Percentiles rank a stretch among this genome's conserved stretches.
Conservation (phyloP, 2,329 filamentous ascomycete species). For the Cladosporium sp. region DNA sequence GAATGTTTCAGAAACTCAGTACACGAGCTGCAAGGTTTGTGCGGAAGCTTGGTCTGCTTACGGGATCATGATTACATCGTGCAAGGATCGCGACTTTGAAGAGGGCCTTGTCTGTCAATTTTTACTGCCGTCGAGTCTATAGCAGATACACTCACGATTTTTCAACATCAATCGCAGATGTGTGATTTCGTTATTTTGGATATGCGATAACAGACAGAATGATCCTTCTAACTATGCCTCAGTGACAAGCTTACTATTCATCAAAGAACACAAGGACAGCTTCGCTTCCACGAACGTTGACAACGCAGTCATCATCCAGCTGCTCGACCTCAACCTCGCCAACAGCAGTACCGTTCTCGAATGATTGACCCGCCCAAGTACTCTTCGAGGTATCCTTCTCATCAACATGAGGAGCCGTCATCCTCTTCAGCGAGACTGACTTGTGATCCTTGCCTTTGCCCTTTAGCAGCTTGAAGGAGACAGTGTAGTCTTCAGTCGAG, state of each 20-base stretch:
- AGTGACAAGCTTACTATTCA: background rate
- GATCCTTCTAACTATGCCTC: background rate
- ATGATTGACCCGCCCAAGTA: constrained; percentile 36
- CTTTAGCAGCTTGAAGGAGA: constrained; percentile 23
- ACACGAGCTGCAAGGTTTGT: too few relatives aligned
- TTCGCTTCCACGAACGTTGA: constrained; percentile 34
- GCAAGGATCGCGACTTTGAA: too few relatives aligned
- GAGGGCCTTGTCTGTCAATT: too few relatives aligned
- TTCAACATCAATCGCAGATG: too few relatives aligned
- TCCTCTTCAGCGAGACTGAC: constrained; percentile 29
- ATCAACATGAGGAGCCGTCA: constrained; percentile 33
- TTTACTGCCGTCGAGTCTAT: too few relatives aligned
- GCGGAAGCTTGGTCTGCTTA: too few relatives aligned
- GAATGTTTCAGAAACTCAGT: too few relatives aligned
- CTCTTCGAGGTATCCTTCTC: constrained; percentile 31
- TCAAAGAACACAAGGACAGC: constrained; percentile 35
- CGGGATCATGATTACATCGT: too few relatives aligned
- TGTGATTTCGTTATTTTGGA: too few relatives aligned
- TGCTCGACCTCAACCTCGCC: constrained; percentile 28
- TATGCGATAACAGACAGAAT: background rate
- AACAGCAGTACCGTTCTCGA: constrained; percentile 27
- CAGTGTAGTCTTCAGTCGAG: constrained; percentile 31
- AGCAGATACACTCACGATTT: too few relatives aligned
- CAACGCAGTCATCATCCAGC: constrained; percentile 27
- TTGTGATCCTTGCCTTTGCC: constrained; percentile 19